Percentiles rank a stretch among this genome's conserved stretches.
Conservation (phyloP, 75 land plant genomes). For the Cupressus sempervirens region DNA sequence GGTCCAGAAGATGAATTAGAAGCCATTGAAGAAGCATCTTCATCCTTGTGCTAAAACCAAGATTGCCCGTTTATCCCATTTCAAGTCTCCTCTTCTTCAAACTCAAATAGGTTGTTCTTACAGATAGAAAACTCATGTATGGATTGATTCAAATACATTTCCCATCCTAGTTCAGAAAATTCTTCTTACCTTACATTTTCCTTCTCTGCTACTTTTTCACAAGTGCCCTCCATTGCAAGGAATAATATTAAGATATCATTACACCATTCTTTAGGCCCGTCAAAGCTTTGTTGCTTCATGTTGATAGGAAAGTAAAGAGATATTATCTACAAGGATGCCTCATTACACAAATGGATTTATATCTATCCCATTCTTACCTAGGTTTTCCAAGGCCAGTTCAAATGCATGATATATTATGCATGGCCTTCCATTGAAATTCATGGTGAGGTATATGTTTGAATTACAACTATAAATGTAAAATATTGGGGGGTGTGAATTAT, state of each 20-base stretch:
- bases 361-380: too few relatives aligned
- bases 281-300: neutral
- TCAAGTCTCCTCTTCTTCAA: slow-evolving; percentile 12
- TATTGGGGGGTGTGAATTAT: too few relatives aligned
- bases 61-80: slow-evolving; percentile 18
- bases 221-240: neutral
- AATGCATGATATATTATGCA: neutral
- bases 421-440: neutral
- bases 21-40: slow-evolving; percentile 42
- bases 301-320: neutral
- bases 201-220: too few relatives aligned
- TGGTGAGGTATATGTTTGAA: neutral
- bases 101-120: neutral
- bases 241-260: neutral
- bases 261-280: neutral
- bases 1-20: slow-evolving; percentile 67
- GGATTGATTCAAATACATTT: slow-evolving; percentile 44
- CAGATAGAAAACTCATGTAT: neutral
- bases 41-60: neutral
- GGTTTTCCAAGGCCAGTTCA: neutral
- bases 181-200: neutral
- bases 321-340: neutral
- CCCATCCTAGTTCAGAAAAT: slow-evolving; percentile 43
- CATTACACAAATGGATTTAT: neutral
- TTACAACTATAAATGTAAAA: too few relatives aligned